Base-by-base conservation (phyloP, 2,329 filamentous ascomycete genomes). In the Colletotrichum lindemuthianum region DNA sequence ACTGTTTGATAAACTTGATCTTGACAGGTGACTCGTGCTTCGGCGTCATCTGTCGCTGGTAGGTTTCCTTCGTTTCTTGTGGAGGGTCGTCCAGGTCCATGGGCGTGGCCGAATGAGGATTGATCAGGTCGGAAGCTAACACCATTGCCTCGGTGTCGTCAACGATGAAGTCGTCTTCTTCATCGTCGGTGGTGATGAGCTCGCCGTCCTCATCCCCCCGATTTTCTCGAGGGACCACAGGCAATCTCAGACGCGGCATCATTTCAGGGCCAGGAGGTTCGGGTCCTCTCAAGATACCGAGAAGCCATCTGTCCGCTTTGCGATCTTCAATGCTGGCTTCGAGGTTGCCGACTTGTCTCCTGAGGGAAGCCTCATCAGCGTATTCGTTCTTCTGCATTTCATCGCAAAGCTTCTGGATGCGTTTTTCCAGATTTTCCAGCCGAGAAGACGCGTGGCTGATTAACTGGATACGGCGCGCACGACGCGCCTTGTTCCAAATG, bases 301-400 rank as follows among this genome's bases (percentile, higher is more conserved):
- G 77, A 3, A 79, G 72, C 85, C 86, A 90, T 8, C 72, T 70
- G 8, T 82, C 73, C 43, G 85, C 75, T 70, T 89, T 79, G 52
- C 85, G 84, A 59, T 90, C 84, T 40, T 86, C 83, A 1, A 97
- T 76, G 4, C 83, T 92, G 5, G 81, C 78, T 64, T 95, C 88
- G 59, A 97, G 78, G 40, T 78, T 83, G 10, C 78, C 75, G 52
- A 88, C 88, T 69, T 88, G 85, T 6, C 76, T 77, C 33, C 80
- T 77, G 12, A 96, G 72, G 12, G 88, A 81, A 1, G 75, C 70
- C 24, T 79, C 77, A 8, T 78, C 84, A 10, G 76, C 73, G 85
- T 89, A 92, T 36, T 80, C 72, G 13, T 83, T 77, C 1, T 73
- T 69, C 24, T 81, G 67, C 39, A 93, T 86, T 16, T 87, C 82